A percentile compares a stretch with the other conserved stretches of the same genome.
Evolutionary conservation across 2,329 filamentous ascomycete genomes (phyloP).

Genomic region (Colletotrichum paranaense): DNA sequence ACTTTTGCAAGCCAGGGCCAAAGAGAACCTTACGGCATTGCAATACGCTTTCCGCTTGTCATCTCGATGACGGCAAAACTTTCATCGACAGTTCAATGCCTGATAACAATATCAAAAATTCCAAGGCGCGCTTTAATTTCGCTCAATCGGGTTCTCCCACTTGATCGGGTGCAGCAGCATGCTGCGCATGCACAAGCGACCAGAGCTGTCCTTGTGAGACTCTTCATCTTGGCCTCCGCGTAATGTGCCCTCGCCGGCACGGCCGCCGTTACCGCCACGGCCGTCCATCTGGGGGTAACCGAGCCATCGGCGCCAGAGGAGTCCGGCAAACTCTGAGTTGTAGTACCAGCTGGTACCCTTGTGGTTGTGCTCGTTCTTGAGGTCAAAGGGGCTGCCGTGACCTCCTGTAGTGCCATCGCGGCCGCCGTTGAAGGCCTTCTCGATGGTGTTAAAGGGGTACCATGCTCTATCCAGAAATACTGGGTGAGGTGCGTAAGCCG

Average conservation of each 20-base stretch:
- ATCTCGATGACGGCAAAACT: background rate
- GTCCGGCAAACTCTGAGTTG: constrained; percentile 79
- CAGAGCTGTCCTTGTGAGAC: constrained; percentile 56
- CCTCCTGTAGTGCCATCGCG: constrained; percentile 74
- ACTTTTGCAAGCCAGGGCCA: constrained; percentile 1
- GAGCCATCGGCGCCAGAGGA: constrained; percentile 85
- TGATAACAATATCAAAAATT: background rate
- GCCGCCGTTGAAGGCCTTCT: constrained; percentile 83
- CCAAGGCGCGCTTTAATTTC: constrained; percentile 15
- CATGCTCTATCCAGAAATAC: constrained; percentile 83
- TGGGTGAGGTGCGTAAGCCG: constrained; percentile 83
- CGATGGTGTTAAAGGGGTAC: constrained; percentile 74
- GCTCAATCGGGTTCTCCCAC: constrained; percentile 64
- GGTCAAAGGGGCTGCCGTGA: constrained; percentile 73
- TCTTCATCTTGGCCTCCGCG: constrained; percentile 66
- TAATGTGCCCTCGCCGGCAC: constrained; percentile 57
- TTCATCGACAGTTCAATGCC: background rate
- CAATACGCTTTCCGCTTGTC: constrained; percentile 8
- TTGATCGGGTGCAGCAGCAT: constrained; percentile 89
- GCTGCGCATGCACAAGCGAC: constrained; percentile 81
- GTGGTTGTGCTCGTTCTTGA: constrained; percentile 84
- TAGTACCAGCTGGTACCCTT: constrained; percentile 88
- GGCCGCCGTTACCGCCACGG: constrained; percentile 60
- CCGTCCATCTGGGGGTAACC: constrained; percentile 66
- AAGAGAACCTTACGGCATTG: background rate